Base-by-base conservation (phyloP, 2,329 filamentous ascomycete genomes). In the Fusarium transvaalense region DNA sequence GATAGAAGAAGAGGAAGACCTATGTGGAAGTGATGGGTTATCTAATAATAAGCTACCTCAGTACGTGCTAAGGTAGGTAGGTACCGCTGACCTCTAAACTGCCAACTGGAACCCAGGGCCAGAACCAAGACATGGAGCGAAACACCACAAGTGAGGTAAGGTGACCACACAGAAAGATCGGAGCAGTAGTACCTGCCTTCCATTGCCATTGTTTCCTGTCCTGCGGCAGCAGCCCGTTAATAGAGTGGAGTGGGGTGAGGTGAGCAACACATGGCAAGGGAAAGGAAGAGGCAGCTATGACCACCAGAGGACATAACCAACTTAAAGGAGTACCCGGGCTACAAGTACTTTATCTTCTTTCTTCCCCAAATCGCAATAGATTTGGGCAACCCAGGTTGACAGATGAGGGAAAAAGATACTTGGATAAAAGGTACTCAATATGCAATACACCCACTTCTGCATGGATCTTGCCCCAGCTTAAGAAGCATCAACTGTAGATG, bases 1-100 rank as follows among this genome's bases (percentile, higher is more conserved):
- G 37, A 51, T 56, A 58, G 53, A 69, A 62, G 64, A 61, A 56
- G 64, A 68, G 57, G 55, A 67, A 62, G 60, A 68, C 57, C 57
- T 41, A 66, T 53, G 58, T 57, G 59, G 57, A 60, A 63, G 57
- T 61, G 60, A 62, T 62, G 62, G 67, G 55, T 62, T 56, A 53
- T 25, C 31, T 57, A 45, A 55, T 41, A 37, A 56, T 23, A 31
- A 55, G 52, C 41, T 39, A 52, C 51, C 31, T 39, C 38, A 27
- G 17, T 50, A 25, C 47, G 25, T 50, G 47, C 32, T 48, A 34
- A 35, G 46, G 45, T 34, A 48, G 46, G 46, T 50, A 50, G 47
- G 47, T 50, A 50, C 47, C 23, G 38, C 32, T 50, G 34, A 50
- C 47, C 32, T 37, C 32, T 35, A 50, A 50, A 38, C 32, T 50